Evolutionary conservation across 2,329 filamentous ascomycete genomes (phyloP).

Genomic region (Colletotrichum tofieldiae): DNA sequence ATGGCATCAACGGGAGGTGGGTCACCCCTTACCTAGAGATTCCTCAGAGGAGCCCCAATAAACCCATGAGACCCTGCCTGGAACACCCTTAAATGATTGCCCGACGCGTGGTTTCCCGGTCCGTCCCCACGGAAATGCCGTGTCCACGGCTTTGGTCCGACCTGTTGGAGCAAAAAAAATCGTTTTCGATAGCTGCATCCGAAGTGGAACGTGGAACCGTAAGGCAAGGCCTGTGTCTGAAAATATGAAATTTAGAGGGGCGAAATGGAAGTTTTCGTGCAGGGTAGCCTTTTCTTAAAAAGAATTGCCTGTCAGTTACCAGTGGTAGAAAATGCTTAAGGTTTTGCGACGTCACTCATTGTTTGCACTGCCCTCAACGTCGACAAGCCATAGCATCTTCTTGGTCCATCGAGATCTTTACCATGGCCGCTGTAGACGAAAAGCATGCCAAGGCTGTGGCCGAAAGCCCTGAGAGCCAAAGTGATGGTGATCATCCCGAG

Average conservation of each 20-base stretch:
- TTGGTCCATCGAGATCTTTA: not conserved
- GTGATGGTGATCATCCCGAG: constrained; percentile 17
- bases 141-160: constrained; percentile 6
- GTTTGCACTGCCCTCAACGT: not conserved
- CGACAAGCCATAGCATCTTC: not conserved
- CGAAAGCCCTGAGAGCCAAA: constrained; percentile 22
- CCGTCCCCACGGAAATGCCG: constrained; percentile 11
- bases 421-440: constrained; percentile 22
- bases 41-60: not conserved
- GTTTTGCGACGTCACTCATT: not conserved
- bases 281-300: constrained; percentile 4
- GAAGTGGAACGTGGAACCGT: constrained; percentile 25
- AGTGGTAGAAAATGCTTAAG: not conserved
- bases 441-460: constrained; percentile 24
- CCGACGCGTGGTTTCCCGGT: not conserved
- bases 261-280: not conserved
- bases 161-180: not conserved
- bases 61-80: not conserved
- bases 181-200: constrained; percentile 1
- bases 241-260: constrained; percentile 4
- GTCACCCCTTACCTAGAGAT: constrained; percentile 14
- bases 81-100: not conserved
- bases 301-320: not conserved
- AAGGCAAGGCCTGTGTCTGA: not conserved
- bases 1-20: constrained; percentile 42